Evolutionary conservation across 306 rosid species (phyloP), one percentile per base, ranked within the genome.

Genomic region (Crotalaria pallida): DNA sequence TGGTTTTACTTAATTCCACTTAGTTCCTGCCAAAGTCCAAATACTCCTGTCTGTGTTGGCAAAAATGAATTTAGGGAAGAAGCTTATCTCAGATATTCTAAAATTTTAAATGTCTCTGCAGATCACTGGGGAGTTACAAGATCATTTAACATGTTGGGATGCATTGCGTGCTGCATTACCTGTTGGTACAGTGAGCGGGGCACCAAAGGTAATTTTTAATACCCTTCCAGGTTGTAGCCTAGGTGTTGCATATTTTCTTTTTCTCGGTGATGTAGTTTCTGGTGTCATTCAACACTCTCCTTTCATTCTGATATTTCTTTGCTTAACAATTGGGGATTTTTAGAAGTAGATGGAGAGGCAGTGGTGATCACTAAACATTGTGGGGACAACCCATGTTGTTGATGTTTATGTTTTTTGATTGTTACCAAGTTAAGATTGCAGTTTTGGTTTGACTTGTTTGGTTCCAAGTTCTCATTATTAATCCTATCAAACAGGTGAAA

Each of bases 131-230:
- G 89, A 91, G 82, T 75, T 95, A 64, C 82, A 65, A 26, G 99
- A 91, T 75, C 70, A 85, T 71, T 83, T 89, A 71, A 87, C 83
- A 59, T 83, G 91, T 56, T 95, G 99, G 99, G 99, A 95, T 83
- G 99, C 79, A 56, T 79, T 91, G 79, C 96, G 96, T 9, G 78
- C 88, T 12, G 97, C 99, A 12, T 80, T 94, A 75, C 99, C 99
- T 1, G 97, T 95, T 67, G 99, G 99, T 67, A 95, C 99, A 34
- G 99, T 95, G 62, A 95, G 99, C 5, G 99, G 99, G 77, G 99
- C 99, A 24, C 99, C 99, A 0, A 94, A 94, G 99, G 96, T 89
- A 76, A 63, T 44, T 17, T 61, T 31, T 34, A 69, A 50, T 19
- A 22, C 62, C 18, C 5, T 61, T 29, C 10, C 43, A 53, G 29